Evolutionary conservation across 2,329 filamentous ascomycete genomes (phyloP).

Genomic region (Aspergillus hiratsukae): DNA sequence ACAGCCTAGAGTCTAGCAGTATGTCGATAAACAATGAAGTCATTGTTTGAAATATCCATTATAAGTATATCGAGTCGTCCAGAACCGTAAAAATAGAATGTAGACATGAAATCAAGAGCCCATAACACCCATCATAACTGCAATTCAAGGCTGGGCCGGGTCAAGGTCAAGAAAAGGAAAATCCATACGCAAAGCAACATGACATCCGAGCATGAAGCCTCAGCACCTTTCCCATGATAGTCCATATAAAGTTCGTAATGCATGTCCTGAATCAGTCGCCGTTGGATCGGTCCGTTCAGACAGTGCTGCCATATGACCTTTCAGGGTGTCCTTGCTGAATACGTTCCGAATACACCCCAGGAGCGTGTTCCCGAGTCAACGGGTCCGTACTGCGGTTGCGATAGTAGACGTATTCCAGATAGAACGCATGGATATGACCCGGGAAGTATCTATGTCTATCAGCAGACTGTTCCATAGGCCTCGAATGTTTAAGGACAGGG

Average conservation of each 20-base stretch:
- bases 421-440: constrained; percentile 76
- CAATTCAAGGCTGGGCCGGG: not conserved
- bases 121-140: not conserved
- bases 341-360: constrained; percentile 38
- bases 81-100: not conserved
- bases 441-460: constrained; percentile 59
- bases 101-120: not conserved
- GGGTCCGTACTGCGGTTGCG: constrained; percentile 49
- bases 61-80: not conserved
- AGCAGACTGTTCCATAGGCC: not conserved
- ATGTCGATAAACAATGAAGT: not conserved
- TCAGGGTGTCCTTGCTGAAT: constrained; percentile 32
- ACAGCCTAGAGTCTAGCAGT: not conserved
- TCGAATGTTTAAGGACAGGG: not conserved
- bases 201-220: not conserved
- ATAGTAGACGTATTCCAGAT: constrained; percentile 78
- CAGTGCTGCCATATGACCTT: constrained; percentile 22
- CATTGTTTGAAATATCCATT: not conserved
- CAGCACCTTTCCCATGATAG: not conserved
- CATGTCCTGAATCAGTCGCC: not conserved
- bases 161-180: not conserved
- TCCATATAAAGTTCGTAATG: not conserved
- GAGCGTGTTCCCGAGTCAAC: constrained; percentile 22
- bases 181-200: not conserved
- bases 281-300: not conserved